Conservation (phyloP, 129 eudicot species). For the Chrysanthemum seticuspe region DNA sequence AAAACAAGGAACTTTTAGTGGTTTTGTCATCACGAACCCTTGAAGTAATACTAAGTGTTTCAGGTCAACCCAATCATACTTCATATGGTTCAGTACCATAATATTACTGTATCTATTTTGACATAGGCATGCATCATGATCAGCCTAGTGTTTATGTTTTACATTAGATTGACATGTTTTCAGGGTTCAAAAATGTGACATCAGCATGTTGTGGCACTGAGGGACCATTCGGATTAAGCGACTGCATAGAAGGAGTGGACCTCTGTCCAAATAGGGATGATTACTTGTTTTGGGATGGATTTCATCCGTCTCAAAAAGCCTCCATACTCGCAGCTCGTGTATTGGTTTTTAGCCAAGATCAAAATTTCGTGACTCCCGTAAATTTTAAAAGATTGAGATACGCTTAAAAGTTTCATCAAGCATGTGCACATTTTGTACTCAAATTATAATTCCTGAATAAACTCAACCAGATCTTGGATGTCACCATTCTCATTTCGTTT, state of each 20-base stretch:
- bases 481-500: neutral
- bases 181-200: constrained; percentile 40
- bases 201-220: constrained; percentile 52
- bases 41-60: neutral
- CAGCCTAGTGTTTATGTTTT: neutral
- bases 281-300: constrained; percentile 53
- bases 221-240: constrained; percentile 24
- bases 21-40: no score
- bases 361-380: constrained; percentile 38
- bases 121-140: neutral
- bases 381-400: constrained; percentile 40
- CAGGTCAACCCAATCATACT: neutral
- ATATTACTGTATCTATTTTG: neutral
- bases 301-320: constrained; percentile 50
- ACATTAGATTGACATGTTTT: constrained; percentile 11
- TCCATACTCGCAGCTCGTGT: constrained; percentile 31
- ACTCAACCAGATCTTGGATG: constrained; percentile 12
- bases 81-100: no score
- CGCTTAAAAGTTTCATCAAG: constrained; percentile 5
- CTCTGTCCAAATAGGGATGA: constrained; percentile 36
- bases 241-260: constrained; percentile 31
- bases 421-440: neutral
- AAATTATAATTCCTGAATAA: constrained; percentile 27
- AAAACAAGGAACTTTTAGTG: no score
- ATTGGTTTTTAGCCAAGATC: constrained; percentile 30